Evolutionary conservation across 75 land plant species (phyloP), one percentile per base, ranked within the genome.

Genomic region (Ceratopteris richardii): DNA sequence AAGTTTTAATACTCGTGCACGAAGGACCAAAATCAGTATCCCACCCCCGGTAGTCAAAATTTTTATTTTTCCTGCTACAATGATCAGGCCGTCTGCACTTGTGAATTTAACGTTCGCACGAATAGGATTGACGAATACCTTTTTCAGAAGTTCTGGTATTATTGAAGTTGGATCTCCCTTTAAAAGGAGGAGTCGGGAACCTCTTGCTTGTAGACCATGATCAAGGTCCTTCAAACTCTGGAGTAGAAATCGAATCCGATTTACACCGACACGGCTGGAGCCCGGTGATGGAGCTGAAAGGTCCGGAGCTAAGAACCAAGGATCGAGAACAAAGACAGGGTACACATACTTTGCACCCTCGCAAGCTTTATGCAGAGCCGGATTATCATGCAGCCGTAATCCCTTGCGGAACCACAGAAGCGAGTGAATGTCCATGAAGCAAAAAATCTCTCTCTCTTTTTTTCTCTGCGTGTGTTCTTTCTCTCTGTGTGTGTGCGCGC

Each of bases 361-460:
- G 29, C 82, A 78, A 0, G 96, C 88, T 36, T 67, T 65, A 23
- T 73, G 59, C 29, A 90, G 73, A 17, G 96, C 87, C 16, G 92
- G 96, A 30, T 90, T 90, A 67, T 90, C 92, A 65, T 90, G 96
- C 50, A 90, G 60, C 47, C 92, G 64, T 22, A 90, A 69, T 6
- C 92, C 92, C 61, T 90, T 90, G 18, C 96, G 70, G 31, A 87
- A 90, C 92, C 96, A 87, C 47, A 90, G 63, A 55, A 90, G 60
- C 0, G 85, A 78, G 27, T 26, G 3, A 14, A 46, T 33, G 37
- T 33, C 37, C 37, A 33, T 33, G 37, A 33, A n/a, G n/a, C n/a
- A n/a, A n/a, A n/a, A n/a, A n/a, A n/a, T n/a, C n/a, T n/a, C n/a
- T n/a, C n/a, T n/a, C n/a, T n/a, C n/a, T n/a, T n/a, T n/a, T n/a